Percentiles rank a stretch among this genome's conserved stretches.
Conservation (phyloP, 2,329 filamentous ascomycete species). For the Colletotrichum sublineola region DNA sequence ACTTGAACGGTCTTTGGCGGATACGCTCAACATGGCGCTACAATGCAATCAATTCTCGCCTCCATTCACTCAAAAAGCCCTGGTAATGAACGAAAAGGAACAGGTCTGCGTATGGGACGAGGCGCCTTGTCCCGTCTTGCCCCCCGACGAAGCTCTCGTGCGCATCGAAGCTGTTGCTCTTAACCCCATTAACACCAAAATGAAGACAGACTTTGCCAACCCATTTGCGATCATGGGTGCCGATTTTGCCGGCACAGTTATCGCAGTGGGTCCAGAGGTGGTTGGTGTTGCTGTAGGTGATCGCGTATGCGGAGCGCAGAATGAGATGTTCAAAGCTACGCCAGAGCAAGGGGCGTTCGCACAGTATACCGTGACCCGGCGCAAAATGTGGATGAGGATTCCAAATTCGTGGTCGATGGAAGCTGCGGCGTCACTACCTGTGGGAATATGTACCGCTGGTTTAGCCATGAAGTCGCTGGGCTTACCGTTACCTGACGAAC, state of each 20-base stretch:
- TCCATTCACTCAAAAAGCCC: neutral
- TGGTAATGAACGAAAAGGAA: neutral
- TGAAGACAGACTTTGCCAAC: slow-evolving; percentile 32
- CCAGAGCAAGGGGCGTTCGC: slow-evolving; percentile 7
- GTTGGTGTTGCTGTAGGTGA: slow-evolving; percentile 45
- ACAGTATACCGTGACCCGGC: slow-evolving; percentile 6
- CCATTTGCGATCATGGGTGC: slow-evolving; percentile 44
- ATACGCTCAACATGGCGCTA: neutral
- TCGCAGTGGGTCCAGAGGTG: slow-evolving; percentile 42
- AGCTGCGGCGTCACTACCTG: slow-evolving; percentile 7
- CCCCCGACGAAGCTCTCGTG: neutral
- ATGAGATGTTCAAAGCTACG: slow-evolving; percentile 33
- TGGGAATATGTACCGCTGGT: slow-evolving; percentile 18
- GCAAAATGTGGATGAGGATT: slow-evolving; percentile 12
- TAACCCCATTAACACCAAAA: slow-evolving; percentile 50
- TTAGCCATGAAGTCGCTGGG: slow-evolving; percentile 7
- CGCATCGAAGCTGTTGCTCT: slow-evolving; percentile 45
- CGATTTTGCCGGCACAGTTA: slow-evolving; percentile 49
- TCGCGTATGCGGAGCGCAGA: slow-evolving; percentile 46
- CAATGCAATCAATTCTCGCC: neutral
- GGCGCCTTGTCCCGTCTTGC: neutral
- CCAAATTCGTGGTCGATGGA: neutral
- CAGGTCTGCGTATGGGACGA: neutral
- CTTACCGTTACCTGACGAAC: slow-evolving; percentile 35
- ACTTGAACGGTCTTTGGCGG: neutral